These are phyloP conservation scores for Botrytis aclada DNA, from an alignment of 2,329 filamentous ascomycete genomes.

Conservation along the genomic window DNA sequence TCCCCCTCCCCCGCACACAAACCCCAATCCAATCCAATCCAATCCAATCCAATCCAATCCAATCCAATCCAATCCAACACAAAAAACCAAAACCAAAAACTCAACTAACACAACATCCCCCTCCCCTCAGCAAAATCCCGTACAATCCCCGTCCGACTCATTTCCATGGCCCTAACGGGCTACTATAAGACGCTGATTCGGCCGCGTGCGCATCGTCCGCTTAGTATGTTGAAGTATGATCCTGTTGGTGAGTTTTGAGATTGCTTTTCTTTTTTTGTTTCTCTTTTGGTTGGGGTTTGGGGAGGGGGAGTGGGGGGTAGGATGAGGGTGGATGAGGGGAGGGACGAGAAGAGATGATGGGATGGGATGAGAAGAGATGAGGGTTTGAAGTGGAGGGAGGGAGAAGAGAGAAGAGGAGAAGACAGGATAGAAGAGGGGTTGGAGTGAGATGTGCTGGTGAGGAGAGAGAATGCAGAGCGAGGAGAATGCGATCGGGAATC, in stretches of 20 bases:
- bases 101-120: not conserved
- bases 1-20: not conserved
- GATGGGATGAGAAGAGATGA: no score
- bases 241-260: conserved; percentile 65
- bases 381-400: not conserved
- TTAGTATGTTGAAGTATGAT: conserved; percentile 99
- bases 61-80: not conserved
- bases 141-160: conserved; percentile 85
- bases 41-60: not conserved
- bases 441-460: not conserved
- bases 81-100: not conserved
- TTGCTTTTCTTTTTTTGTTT: not conserved
- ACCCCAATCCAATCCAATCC: not conserved
- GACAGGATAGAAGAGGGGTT: no score
- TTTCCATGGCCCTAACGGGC: conserved; percentile 98
- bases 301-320: no score
- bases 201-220: conserved; percentile 73
- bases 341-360: no score
- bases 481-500: no score
- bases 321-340: no score
- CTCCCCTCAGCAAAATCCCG: conserved; percentile 64
- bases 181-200: conserved; percentile 92
- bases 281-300: not conserved
- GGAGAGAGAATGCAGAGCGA: no score
- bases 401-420: no score